A percentile compares a stretch with the other conserved stretches of the same genome.
Conservation (phyloP, 176 grass and related monocot species). For the Bolboschoenus planiculmis region DNA sequence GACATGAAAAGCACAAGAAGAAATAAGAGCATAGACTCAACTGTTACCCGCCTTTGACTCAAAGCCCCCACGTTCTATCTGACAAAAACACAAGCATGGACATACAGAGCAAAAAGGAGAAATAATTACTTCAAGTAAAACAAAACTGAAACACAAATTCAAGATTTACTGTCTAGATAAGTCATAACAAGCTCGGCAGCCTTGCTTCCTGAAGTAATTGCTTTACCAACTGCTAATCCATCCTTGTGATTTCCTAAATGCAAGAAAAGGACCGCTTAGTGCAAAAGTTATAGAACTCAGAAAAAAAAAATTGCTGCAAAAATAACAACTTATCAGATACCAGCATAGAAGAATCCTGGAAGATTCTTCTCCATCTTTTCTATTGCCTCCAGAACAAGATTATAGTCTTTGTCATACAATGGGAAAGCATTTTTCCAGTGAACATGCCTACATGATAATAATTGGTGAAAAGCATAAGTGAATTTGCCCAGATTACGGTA, state of each 20-base stretch:
- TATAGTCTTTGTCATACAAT: slow-evolving; percentile 76
- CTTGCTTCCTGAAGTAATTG: slow-evolving; percentile 78
- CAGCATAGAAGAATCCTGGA: slow-evolving; percentile 96
- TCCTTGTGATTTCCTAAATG: slow-evolving; percentile 87
- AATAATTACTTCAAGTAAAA: not conserved
- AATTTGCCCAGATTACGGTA: not conserved
- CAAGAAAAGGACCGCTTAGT: not conserved
- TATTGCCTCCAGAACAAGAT: slow-evolving; percentile 70
- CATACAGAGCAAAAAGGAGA: not conserved
- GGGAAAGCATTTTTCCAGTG: slow-evolving; percentile 97
- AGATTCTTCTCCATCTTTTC: slow-evolving; percentile 93
- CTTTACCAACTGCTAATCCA: slow-evolving; percentile 80
- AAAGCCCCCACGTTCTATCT: not conserved
- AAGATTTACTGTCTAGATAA: slow-evolving; percentile 36
- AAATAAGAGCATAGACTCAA: not conserved
- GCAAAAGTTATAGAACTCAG: not conserved
- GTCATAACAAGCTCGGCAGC: slow-evolving; percentile 70
- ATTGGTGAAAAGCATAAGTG: not conserved
- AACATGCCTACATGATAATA: slow-evolving; percentile 58
- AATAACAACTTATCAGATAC: slow-evolving; percentile 39
- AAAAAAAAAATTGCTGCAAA: not conserved
- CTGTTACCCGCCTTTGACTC: not conserved
- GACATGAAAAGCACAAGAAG: not conserved
- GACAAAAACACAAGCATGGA: not conserved
- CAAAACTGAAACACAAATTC: slow-evolving; percentile 4